These are phyloP conservation scores for Melanopsichium pennsylvanicum DNA, from an alignment of 1,284 basidiomycete genomes.

Conservation along the genomic window DNA sequence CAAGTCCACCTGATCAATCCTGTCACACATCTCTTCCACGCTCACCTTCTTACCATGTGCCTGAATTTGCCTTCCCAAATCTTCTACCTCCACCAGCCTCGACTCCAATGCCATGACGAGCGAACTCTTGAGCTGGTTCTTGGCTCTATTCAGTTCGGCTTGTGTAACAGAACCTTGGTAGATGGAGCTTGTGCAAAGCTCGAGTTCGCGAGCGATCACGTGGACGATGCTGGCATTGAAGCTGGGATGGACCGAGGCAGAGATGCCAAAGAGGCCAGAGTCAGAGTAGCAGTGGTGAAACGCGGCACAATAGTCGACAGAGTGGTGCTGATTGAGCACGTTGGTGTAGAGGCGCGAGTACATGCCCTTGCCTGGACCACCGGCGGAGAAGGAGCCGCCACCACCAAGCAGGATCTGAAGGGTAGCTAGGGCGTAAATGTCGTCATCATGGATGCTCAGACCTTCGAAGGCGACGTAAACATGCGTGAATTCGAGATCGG, in stretches of 20 bases:
- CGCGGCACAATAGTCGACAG: slow-evolving; percentile 94
- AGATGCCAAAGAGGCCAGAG: slow-evolving; percentile 90
- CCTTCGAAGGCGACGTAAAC: slow-evolving; percentile 93
- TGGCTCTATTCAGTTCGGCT: slow-evolving; percentile 82
- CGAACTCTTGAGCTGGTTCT: slow-evolving; percentile 93
- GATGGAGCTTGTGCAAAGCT: slow-evolving; percentile 65
- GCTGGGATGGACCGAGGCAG: slow-evolving; percentile 82
- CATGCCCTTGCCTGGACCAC: slow-evolving; percentile 98
- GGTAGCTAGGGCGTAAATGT: slow-evolving; percentile 92
- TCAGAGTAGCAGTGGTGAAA: slow-evolving; percentile 99
- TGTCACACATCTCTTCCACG: slow-evolving; percentile 87
- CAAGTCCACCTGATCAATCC: slow-evolving; percentile 82
- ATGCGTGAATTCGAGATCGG: slow-evolving; percentile 84
- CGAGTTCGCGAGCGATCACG: slow-evolving; percentile 82
- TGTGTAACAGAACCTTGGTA: slow-evolving; percentile 70
- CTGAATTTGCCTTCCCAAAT: slow-evolving; percentile 76
- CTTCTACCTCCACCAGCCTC: slow-evolving; percentile 76
- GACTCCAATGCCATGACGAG: slow-evolving; percentile 97
- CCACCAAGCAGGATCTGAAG: slow-evolving; percentile 95
- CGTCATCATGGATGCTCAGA: slow-evolving; percentile 87
- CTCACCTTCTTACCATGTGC: slow-evolving; percentile 89
- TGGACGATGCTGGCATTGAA: slow-evolving; percentile 77
- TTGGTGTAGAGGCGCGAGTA: slow-evolving; percentile 97
- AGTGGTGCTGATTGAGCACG: slow-evolving; percentile 91
- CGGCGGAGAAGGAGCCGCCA: slow-evolving; percentile 92